A percentile compares a stretch with the other conserved stretches of the same genome.
These are phyloP conservation scores for Penicillium sp. DNA, from an alignment of 2,329 filamentous ascomycete genomes.

Conservation along the genomic window DNA sequence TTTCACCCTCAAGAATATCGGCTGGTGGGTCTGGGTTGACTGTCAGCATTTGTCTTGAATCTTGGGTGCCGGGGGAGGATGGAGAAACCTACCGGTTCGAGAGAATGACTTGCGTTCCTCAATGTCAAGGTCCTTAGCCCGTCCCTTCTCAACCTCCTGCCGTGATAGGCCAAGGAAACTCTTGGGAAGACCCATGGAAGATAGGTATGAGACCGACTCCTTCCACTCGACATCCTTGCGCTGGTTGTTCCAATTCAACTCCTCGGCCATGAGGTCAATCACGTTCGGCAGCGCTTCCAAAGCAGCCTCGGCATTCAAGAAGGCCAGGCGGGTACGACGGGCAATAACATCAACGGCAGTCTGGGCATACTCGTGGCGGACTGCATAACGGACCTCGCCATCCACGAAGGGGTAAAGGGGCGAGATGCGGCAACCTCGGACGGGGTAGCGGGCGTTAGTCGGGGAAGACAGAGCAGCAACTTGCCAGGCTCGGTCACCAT, in stretches of 20 bases:
- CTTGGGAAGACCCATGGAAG: slow-evolving; percentile 61
- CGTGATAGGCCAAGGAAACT: slow-evolving; percentile 55
- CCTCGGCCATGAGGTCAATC: slow-evolving; percentile 84
- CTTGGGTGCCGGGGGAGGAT: no score
- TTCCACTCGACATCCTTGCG: slow-evolving; percentile 79
- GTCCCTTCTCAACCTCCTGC: slow-evolving; percentile 58
- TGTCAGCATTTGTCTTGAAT: slow-evolving; percentile 11
- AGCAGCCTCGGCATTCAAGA: slow-evolving; percentile 86
- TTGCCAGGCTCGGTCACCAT: slow-evolving; percentile 89
- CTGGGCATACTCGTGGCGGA: slow-evolving; percentile 86
- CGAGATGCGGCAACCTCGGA: slow-evolving; percentile 75
- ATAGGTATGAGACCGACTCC: slow-evolving; percentile 60
- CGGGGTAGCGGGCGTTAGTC: slow-evolving; percentile 76
- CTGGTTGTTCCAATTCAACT: slow-evolving; percentile 72
- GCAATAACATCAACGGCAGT: slow-evolving; percentile 86
- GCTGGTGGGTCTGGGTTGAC: slow-evolving; percentile 39
- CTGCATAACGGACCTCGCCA: slow-evolving; percentile 84
- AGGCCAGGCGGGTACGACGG: slow-evolving; percentile 77
- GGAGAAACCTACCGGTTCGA: slow-evolving; percentile 40
- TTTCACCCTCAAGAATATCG: slow-evolving; percentile 52
- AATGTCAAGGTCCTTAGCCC: slow-evolving; percentile 46
- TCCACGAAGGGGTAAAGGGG: slow-evolving; percentile 85
- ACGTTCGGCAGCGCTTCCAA: slow-evolving; percentile 79
- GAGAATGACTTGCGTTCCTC: slow-evolving; percentile 42
- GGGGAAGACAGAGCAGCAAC: slow-evolving; percentile 76